phyloP scores from a whole-genome alignment of 495 filamentous ascomycete genomes.

The Neurospora sublineolata region DNA sequence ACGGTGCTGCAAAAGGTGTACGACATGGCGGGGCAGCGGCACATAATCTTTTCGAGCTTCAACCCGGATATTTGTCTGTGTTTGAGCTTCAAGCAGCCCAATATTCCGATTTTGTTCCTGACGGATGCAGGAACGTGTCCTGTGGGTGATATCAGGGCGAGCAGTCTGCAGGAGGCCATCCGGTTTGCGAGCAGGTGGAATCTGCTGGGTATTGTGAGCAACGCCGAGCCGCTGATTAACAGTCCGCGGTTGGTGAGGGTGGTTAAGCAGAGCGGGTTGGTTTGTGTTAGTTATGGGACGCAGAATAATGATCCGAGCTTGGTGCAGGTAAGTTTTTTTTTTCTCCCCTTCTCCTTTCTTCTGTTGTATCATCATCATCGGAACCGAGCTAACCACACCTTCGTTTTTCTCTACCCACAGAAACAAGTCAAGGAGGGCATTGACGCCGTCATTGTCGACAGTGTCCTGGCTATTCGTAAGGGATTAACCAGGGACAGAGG shows the following conservation, averaged over 20 bases:
- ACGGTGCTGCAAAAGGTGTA: constrained; percentile 84
- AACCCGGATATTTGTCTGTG: constrained; percentile 93
- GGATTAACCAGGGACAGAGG: constrained; percentile 29
- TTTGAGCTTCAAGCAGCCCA: constrained; percentile 89
- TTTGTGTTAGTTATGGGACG: constrained; percentile 89
- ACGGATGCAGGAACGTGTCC: constrained; percentile 69
- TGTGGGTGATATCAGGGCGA: constrained; percentile 82
- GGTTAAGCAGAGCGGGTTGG: constrained; percentile 88
- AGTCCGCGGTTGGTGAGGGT: constrained; percentile 86
- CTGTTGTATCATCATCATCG: neutral
- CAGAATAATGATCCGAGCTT: constrained; percentile 78
- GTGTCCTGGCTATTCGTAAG: constrained; percentile 64
- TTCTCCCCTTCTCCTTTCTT: neutral
- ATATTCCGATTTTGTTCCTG: constrained; percentile 87
- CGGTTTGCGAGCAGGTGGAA: constrained; percentile 93
- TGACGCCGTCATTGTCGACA: constrained; percentile 94
- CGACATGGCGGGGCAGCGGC: constrained; percentile 50
- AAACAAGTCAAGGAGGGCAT: constrained; percentile 90
- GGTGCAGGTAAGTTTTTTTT: constrained; percentile 56
- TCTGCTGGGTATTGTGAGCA: constrained; percentile 76
- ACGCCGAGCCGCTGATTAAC: constrained; percentile 72
- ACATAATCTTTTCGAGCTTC: constrained; percentile 93
- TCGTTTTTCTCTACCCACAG: constrained; percentile 33
- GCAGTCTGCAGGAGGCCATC: constrained; percentile 87
- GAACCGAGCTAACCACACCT: constrained; percentile 13